Base-by-base conservation (phyloP, 257 asterid genomes). In the Primulina tabacum region DNA sequence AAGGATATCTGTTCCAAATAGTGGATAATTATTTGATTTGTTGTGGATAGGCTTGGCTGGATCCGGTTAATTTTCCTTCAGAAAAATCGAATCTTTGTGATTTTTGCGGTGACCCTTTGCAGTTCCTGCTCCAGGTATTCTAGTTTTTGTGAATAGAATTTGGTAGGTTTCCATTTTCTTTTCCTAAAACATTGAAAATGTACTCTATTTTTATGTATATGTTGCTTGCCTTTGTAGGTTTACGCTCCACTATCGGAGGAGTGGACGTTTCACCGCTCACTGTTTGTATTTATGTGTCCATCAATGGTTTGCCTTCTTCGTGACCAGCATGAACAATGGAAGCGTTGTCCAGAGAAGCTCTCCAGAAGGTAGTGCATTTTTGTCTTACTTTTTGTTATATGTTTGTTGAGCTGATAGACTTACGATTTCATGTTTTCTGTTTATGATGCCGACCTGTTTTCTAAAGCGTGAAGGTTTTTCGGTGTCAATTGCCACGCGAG, bases 281-380 rank as follows among this genome's bases (percentile, higher is more conserved):
- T 94, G 62, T 86, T 82, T 67, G 76, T 94, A 59, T 91, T 94
- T 80, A 91, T 91, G 89, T 94, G 99, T 66, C 71, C 89, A 17
- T 88, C 99, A 18, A 85, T 91, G 97, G 14, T 85, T 37, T 94
- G 96, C 76, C 97, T 91, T 64, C 89, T 88, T 52, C 86, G 83
- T 60, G 96, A 94, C 71, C 97, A 89, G 70, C 97, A 94, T 67
- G 97, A 85, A 71, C 99, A 94, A 85, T 89, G 92, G 97, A 88
- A 88, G 80, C 81, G 84, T 62, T 73, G 68, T 73, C 85, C 90
- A 0, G 90, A 81, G 73, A 77, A 58, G 71, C 82, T 77, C 52
- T 85, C 77, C 55, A 75, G 99, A 73, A 87, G 97, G 98, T 90
- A 71, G 62, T 7, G 62, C 52, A 65, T 71, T 74, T 12, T 14